Conservation (phyloP, 2,329 filamentous ascomycete genomes). For the Arachnomyces sp. region DNA sequence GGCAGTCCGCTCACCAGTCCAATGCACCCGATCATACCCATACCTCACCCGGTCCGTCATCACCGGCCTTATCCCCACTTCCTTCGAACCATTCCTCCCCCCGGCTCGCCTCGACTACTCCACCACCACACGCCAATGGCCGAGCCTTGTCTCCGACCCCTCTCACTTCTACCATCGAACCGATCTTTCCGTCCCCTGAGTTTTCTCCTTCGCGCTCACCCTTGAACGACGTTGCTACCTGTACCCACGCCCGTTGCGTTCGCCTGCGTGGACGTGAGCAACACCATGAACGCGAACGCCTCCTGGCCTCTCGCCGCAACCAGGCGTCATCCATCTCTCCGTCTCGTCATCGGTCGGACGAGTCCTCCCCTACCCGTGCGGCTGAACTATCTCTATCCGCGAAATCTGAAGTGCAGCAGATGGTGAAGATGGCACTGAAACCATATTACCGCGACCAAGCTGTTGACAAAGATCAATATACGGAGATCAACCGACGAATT, state of each 20-base stretch:
- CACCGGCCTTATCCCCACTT: conserved; percentile 39
- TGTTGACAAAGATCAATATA: conserved; percentile 83
- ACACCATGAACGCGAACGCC: conserved; percentile 6
- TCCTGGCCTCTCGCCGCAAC: conserved; percentile 14
- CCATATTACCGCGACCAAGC: conserved; percentile 74
- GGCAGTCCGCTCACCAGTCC: conserved; percentile 20
- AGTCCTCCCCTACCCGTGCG: conserved; percentile 61
- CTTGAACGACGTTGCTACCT: conserved; percentile 20
- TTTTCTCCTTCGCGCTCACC: conserved; percentile 59
- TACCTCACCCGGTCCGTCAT: conserved; percentile 21
- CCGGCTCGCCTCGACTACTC: conserved; percentile 59
- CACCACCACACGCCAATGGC: conserved; percentile 56
- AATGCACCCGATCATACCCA: conserved; percentile 27
- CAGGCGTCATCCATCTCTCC: conserved; percentile 39
- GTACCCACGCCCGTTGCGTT: conserved; percentile 29
- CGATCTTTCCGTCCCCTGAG: conserved; percentile 65
- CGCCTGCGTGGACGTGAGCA: conserved; percentile 35
- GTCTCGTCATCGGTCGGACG: conserved; percentile 46
- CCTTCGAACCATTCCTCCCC: conserved; percentile 56
- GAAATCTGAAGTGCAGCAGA: conserved; percentile 80
- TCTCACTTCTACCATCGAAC: conserved; percentile 64
- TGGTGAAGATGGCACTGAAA: conserved; percentile 75
- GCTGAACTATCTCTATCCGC: conserved; percentile 65
- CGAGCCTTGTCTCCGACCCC: conserved; percentile 51
- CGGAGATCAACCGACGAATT: conserved; percentile 81